Evolutionary conservation across 202 grass and related monocot species (phyloP), one percentile per base, ranked within the genome.

Genomic region (Saccharum hybrid): DNA sequence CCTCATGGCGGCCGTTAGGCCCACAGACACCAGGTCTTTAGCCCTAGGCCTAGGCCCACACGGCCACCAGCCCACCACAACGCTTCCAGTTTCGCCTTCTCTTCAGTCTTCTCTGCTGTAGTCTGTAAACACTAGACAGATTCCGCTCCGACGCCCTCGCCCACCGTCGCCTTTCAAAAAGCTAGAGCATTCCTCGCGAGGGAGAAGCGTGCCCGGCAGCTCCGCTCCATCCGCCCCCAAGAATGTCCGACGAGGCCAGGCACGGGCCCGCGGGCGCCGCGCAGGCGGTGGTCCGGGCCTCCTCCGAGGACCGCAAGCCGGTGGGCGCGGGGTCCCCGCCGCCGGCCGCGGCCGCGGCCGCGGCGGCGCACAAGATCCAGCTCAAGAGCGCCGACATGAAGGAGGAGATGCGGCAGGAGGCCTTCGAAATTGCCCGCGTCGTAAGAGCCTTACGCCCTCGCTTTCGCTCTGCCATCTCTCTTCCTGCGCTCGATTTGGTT

Each of bases 371-470:
- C 72, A 97, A 92, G 78, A 94, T 97, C 88, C 89, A 90, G 66
- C 85, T 97, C 83, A 97, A 97, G 92, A 94, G 90, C 74, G 94
- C 92, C 37, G 94, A 97, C 76, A 97, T 97, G 94, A 94, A 94
- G 90, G 94, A 97, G 62, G 94, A 94, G 84, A 97, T 97, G 92
- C 83, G 85, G 78, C 88, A 86, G 74, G 92, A 97, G 75, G 94
- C 89, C 18, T 94, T 94, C 84, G 90, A 92, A 16, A 91, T 91
- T 81, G 92, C 94, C 41, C 90, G 94, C 68, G 67, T 88, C 85
- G 94, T 97, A 90, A 84, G 65, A 31, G 0, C 63, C 76, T 22
- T 8, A 7, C 13, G 72, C 31, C 49, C 10, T 13, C 31, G 0
- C 46, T 56, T 16, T 10, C 30, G 5, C 69, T 30, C 5, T 26